Evolutionary conservation across 129 eudicot genomes (phyloP), one percentile per base, ranked within the genome.

Genomic region (Flaveria bidentis): DNA sequence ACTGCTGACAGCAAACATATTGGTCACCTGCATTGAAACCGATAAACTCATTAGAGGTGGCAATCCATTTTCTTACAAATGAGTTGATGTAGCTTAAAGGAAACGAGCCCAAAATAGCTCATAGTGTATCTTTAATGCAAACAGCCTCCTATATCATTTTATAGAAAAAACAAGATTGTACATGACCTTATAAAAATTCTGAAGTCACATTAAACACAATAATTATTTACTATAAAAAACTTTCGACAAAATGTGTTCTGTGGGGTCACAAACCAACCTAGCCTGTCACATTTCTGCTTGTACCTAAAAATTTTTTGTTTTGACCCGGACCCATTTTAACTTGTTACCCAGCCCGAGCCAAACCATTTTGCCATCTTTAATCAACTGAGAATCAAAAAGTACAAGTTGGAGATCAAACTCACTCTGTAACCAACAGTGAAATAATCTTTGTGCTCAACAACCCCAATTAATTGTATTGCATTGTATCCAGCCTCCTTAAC

Each of bases 1-100:
- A 80, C 99, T 94, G 82, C 99, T 94, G 80, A 87, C 99, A 16
- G 99, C 99, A 84, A 74, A 94, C 76, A 91, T 87, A 88, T 94
- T 94, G 25, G 99, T 94, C 67, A 91, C 99, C 97, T 94, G 85
- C 78, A 80, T 41, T 58, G 22, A 68, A 23, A 66, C 36, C 51
- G 14, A 3, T 14, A 67, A 28, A 42, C 53, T 62, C 82, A 26
- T 63, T 66, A 66, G 51, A 23, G 17, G 9, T 33, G 28, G 71
- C 50, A 39, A 17, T 16, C 28, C 16, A n/a, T 66, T 49, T 33
- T 33, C 23, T 33, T 64, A 30, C 14, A 36, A 15, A 33, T 64
- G 45, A 36, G 69, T 63, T 9, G 46, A 63, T 63, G 15, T 30
- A 30, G 69, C 69, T 61, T 11, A 25, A 61, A 62, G 41, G 18